Evolutionary conservation across 192 early-diverging fungal genomes (phyloP), one percentile per base, ranked within the genome.

Genomic region (Coemansia sp.): DNA sequence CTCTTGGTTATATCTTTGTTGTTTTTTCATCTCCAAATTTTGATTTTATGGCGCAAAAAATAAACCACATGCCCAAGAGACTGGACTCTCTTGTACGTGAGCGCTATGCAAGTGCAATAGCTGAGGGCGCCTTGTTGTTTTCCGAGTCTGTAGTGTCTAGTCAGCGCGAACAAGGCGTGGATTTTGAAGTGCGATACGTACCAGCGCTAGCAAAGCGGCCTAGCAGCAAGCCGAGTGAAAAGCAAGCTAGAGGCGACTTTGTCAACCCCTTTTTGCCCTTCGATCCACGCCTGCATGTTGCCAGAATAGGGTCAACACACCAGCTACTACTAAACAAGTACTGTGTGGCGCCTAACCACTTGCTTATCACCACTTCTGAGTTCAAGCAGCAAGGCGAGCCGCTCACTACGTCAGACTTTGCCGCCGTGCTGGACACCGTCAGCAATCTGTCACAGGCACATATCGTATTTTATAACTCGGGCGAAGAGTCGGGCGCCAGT

Each of bases 261-360:
- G 74, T 73, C 5, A 76, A 84, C 63, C 82, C 82, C 36, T 84
- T 84, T 55, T 60, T 76, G 42, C 82, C 82, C 2, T 79, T 58
- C 19, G 82, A 84, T 31, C 50, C 64, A 15, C 66, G 68, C 5
- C 58, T 84, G 23, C 72, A 78, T n/a, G 82, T 84, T 46, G 41
- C 48, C 19, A 34, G 62, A 21, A 67, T 84, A 11, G 73, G 73
- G n/a, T 27, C 50, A 17, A 58, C 82, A 21, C 86, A 90, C 70
- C 77, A 86, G 45, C 61, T 90, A 41, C 65, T 90, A 36, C 71
- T 90, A 29, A 90, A 90, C 84, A 90, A 90, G 71, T 90, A 87
- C 74, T 85, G 86, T 68, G 70, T 90, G 8, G 85, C 86, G 6
- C 75, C 78, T 6, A 64, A 86, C n/a, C 89, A 90, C 67, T 72